phyloP scores from a whole-genome alignment of 495 filamentous ascomycete genomes.

The Collariella sp. region DNA sequence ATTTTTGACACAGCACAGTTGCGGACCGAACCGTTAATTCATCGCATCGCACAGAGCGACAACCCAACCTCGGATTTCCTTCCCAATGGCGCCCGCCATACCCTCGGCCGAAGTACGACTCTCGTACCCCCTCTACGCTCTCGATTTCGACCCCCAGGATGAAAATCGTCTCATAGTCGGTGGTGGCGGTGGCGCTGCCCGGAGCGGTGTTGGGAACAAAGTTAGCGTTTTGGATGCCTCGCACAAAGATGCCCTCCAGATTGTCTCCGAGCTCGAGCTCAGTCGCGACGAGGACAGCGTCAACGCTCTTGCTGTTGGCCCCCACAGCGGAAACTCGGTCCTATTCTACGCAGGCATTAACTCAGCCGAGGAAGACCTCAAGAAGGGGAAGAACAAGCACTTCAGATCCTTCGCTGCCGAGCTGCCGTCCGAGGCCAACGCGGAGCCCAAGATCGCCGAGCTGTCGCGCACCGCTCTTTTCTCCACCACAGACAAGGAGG shows the following conservation, averaged over 20 bases:
- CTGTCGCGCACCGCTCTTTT: slow-evolving; percentile 57
- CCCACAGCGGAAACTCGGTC: slow-evolving; percentile 46
- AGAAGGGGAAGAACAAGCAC: slow-evolving; percentile 77
- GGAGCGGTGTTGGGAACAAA: slow-evolving; percentile 83
- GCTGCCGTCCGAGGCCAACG: slow-evolving; percentile 37
- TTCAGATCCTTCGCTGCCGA: slow-evolving; percentile 68
- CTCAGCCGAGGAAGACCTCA: slow-evolving; percentile 59
- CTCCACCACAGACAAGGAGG: slow-evolving; percentile 49
- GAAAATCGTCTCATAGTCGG: slow-evolving; percentile 69
- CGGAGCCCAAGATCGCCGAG: slow-evolving; percentile 42
- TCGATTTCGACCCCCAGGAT: slow-evolving; percentile 80
- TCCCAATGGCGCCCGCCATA: slow-evolving; percentile 24
- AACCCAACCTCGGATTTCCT: not conserved
- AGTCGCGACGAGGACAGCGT: slow-evolving; percentile 87
- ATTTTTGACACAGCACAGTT: no score
- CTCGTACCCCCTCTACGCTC: slow-evolving; percentile 80
- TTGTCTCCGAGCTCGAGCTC: slow-evolving; percentile 67
- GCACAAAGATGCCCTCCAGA: slow-evolving; percentile 49
- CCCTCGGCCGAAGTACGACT: slow-evolving; percentile 34
- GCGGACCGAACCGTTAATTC: no score
- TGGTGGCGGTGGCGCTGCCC: slow-evolving; percentile 79
- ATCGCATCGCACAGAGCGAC: no score
- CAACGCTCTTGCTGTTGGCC: slow-evolving; percentile 64
- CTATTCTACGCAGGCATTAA: slow-evolving; percentile 79
- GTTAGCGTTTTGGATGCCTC: slow-evolving; percentile 68